Conservation (phyloP, 2,329 filamentous ascomycete genomes). For the Hypoxylon sp. region DNA sequence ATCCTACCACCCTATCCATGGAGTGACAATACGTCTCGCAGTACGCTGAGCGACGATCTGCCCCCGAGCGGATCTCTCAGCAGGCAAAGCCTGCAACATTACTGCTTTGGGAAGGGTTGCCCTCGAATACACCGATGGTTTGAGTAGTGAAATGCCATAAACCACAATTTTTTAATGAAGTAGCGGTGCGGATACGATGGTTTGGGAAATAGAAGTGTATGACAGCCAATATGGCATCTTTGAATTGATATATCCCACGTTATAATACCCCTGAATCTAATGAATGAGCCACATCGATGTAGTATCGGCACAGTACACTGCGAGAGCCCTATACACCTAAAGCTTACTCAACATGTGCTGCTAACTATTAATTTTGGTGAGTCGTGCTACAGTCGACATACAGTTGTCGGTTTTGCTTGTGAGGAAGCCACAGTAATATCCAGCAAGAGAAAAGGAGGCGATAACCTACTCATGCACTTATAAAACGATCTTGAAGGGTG, state of each 20-base stretch:
- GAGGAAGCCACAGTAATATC: neutral
- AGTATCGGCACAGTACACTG: neutral
- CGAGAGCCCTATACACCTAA: neutral
- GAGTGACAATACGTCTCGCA: too few relatives aligned
- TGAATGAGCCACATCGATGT: neutral
- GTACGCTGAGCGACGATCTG: too few relatives aligned
- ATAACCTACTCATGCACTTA: neutral
- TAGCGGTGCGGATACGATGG: neutral
- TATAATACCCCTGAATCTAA: neutral
- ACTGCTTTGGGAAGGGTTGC: neutral
- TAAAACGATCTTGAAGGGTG: neutral
- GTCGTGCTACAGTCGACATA: neutral
- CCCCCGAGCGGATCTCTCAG: too few relatives aligned
- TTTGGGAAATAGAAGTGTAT: neutral
- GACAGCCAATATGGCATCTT: neutral
- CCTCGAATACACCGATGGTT: neutral
- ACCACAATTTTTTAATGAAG: neutral
- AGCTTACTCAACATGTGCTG: neutral
- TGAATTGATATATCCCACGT: neutral
- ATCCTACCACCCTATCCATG: too few relatives aligned
- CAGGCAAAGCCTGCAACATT: too few relatives aligned
- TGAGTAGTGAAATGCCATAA: neutral
- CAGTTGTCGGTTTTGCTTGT: neutral
- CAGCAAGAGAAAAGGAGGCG: neutral
- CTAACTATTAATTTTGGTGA: neutral